These are phyloP conservation scores for Medicago lupulina DNA, from an alignment of 306 rosid genomes.

Conservation along the genomic window DNA sequence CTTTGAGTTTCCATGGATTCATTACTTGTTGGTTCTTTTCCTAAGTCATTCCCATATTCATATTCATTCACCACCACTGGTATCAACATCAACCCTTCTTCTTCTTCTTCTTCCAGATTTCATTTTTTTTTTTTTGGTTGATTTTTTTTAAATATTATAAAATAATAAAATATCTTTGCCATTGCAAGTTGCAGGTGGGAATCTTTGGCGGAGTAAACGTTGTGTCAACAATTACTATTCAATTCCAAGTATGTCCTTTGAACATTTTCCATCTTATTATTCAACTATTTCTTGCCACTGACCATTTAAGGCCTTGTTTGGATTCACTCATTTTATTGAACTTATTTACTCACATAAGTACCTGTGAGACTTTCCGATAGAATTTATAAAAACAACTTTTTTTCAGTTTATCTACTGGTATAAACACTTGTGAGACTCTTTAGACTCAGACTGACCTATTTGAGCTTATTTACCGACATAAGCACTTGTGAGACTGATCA, in stretches of 20 bases:
- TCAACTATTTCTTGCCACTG: no score
- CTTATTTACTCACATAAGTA: no score
- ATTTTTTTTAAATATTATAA: neutral
- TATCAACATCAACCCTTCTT: neutral
- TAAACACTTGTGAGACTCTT: no score
- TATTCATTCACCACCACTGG: slow-evolving; percentile 11
- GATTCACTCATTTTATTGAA: no score
- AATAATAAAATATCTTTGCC: neutral
- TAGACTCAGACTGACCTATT: no score
- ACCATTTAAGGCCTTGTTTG: no score
- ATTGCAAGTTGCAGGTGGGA: slow-evolving; percentile 51
- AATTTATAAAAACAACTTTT: no score
- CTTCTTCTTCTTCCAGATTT: neutral
- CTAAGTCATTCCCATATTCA: slow-evolving; percentile 19
- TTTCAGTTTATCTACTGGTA: no score
- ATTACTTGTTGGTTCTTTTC: slow-evolving; percentile 39
- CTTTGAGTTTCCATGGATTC: slow-evolving; percentile 39
- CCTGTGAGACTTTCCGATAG: no score
- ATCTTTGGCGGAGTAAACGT: slow-evolving; percentile 48
- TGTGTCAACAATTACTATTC: slow-evolving; percentile 1
- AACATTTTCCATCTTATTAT: neutral
- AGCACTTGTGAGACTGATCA: no score
- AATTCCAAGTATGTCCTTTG: slow-evolving; percentile 37
- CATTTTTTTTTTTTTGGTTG: neutral
- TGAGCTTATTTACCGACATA: no score